phyloP scores from a whole-genome alignment of 2,329 filamentous ascomycete genomes.

The Atkinsonella texensis region DNA sequence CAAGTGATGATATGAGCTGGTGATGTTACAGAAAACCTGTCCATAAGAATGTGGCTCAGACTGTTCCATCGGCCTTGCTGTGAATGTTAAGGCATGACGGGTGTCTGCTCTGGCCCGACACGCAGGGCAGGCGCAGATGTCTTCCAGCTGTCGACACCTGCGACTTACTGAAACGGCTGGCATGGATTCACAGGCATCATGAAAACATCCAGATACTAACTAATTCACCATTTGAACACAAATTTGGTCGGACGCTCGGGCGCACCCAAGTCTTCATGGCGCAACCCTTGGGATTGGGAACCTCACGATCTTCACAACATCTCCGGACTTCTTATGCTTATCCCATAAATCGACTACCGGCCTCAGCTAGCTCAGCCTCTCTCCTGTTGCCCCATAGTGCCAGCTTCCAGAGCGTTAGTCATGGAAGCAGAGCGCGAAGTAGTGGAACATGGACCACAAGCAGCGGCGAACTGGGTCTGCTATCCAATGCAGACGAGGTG shows the following conservation, averaged over 20 bases:
- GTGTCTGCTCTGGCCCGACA: too few species aligned
- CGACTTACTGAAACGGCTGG: not conserved
- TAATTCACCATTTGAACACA: not conserved
- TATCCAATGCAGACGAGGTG: constrained; percentile 37
- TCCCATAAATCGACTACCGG: constrained; percentile 9
- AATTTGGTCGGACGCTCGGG: not conserved
- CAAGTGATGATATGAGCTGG: too few species aligned
- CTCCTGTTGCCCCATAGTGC: constrained; percentile 15
- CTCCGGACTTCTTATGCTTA: constrained; percentile 8
- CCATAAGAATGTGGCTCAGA: too few species aligned
- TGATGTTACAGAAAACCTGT: too few species aligned
- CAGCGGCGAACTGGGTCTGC: constrained; percentile 34
- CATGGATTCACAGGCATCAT: not conserved
- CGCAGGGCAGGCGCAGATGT: not conserved
- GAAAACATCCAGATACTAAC: not conserved
- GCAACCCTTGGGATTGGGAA: constrained; percentile 13
- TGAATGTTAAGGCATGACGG: too few species aligned
- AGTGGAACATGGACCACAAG: constrained; percentile 48
- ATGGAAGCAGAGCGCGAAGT: constrained; percentile 20
- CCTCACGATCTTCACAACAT: constrained; percentile 10
- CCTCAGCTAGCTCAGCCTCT: constrained; percentile 16
- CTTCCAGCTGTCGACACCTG: constrained; percentile 1
- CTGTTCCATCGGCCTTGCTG: too few species aligned
- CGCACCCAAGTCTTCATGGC: constrained; percentile 6
- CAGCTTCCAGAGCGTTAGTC: constrained; percentile 13